phyloP scores from a whole-genome alignment of 805 yeast species.

The Candida ficus region DNA sequence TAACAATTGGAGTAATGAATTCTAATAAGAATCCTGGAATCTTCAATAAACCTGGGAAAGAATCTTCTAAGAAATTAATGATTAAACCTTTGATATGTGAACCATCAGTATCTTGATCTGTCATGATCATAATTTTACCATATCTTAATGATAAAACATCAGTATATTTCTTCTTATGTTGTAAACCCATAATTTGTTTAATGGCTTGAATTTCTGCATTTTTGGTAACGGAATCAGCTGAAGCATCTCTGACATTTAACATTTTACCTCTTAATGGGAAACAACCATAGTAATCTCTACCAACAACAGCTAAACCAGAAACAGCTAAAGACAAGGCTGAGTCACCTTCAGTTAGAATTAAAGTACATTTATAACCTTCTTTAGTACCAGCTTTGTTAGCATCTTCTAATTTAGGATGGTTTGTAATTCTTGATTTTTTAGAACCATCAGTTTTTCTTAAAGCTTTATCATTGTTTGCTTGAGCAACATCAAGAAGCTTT shows the following conservation, averaged over 20 bases:
- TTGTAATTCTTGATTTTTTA: constrained; percentile 78
- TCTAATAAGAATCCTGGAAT: constrained; percentile 91
- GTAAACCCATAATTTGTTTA: constrained; percentile 92
- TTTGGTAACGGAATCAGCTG: constrained; percentile 89
- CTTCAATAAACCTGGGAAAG: constrained; percentile 88
- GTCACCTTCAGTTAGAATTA: constrained; percentile 94
- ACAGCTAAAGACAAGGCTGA: constrained; percentile 92
- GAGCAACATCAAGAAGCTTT: constrained; percentile 76
- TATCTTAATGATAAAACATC: constrained; percentile 74
- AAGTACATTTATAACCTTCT: constrained; percentile 87
- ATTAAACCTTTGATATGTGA: constrained; percentile 95
- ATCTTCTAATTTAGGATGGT: constrained; percentile 85
- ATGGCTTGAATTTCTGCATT: constrained; percentile 93
- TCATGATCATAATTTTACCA: constrained; percentile 98
- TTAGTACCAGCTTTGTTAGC: constrained; percentile 95
- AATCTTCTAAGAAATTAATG: constrained; percentile 86
- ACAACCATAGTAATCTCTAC: constrained; percentile 92
- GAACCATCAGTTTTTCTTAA: constrained; percentile 86
- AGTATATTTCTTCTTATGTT: constrained; percentile 82
- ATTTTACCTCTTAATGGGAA: constrained; percentile 94
- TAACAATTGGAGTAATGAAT: constrained; percentile 94
- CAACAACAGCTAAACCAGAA: constrained; percentile 90
- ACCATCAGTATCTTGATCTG: constrained; percentile 99
- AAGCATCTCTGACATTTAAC: constrained; percentile 93
- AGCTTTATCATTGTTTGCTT: constrained; percentile 82